Percentiles rank a stretch among this genome's conserved stretches.
phyloP scores from a whole-genome alignment of 208 protist species.

The Acanthamoeba culbertsoni region DNA sequence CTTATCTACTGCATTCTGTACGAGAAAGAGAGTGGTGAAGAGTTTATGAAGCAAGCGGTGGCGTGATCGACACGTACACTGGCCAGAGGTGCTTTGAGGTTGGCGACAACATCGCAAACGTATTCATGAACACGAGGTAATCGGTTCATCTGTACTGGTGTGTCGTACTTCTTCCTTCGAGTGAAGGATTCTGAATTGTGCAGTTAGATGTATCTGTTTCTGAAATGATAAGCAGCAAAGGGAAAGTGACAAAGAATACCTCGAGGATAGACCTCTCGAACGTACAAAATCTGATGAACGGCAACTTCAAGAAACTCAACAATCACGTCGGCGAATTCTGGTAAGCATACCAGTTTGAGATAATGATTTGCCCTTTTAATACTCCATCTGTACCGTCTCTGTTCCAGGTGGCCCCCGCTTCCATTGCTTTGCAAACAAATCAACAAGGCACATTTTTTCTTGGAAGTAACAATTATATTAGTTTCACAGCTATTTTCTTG shows the following conservation, averaged over 20 bases:
- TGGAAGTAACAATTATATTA: no score
- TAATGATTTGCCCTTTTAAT: no score
- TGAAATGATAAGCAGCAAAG: not conserved
- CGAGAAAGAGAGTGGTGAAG: not conserved
- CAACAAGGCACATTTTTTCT: no score
- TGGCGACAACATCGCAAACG: not conserved
- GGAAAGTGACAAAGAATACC: not conserved
- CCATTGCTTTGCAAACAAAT: no score
- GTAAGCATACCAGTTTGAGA: not conserved
- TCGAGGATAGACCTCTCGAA: constrained; percentile 43
- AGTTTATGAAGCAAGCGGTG: not conserved
- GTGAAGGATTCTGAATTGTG: constrained; percentile 49
- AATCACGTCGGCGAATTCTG: constrained; percentile 34
- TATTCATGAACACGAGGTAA: constrained; percentile 36
- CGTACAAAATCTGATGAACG: constrained; percentile 57
- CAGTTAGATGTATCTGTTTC: no score
- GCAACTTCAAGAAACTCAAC: constrained; percentile 48
- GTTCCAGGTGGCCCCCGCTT: no score
- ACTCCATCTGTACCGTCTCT: no score
- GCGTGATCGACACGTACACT: not conserved
- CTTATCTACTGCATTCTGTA: constrained; percentile 21
- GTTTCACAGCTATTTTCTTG: no score
- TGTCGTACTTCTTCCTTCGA: constrained; percentile 54
- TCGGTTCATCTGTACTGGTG: constrained; percentile 48
- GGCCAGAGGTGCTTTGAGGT: not conserved